A percentile compares a stretch with the other conserved stretches of the same genome.
phyloP scores from a whole-genome alignment of 2,329 filamentous ascomycete genomes.

The Helotiales sp. region DNA sequence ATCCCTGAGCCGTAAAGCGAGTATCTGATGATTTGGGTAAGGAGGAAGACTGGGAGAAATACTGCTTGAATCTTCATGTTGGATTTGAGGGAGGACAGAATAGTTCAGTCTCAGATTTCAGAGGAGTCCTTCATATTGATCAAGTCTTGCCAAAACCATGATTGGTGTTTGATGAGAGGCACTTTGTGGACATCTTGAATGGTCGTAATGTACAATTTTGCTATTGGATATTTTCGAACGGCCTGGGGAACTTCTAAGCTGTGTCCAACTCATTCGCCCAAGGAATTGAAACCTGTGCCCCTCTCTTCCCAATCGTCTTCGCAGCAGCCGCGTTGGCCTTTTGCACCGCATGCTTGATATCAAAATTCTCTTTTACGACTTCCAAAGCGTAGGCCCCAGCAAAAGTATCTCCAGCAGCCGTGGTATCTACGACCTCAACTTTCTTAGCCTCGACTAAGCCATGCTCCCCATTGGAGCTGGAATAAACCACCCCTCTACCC shows the following conservation, averaged over 20 bases:
- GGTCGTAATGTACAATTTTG: slow-evolving; percentile 12
- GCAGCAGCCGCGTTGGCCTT: neutral
- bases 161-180: too few relatives aligned
- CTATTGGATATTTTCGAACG: slow-evolving; percentile 11
- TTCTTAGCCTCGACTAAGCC: slow-evolving; percentile 6
- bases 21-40: neutral
- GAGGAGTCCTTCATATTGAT: too few relatives aligned
- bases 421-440: slow-evolving; percentile 20
- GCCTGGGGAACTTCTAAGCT: neutral
- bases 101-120: too few relatives aligned
- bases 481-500: slow-evolving; percentile 15
- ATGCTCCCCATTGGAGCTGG: neutral
- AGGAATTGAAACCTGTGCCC: slow-evolving; percentile 6
- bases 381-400: slow-evolving; percentile 10
- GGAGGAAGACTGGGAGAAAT: too few relatives aligned
- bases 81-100: too few relatives aligned
- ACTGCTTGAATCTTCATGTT: too few relatives aligned
- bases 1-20: neutral
- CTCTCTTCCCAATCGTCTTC: slow-evolving; percentile 3
- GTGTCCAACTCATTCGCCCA: slow-evolving; percentile 4
- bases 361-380: neutral
- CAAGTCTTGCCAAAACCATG: too few relatives aligned
- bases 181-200: slow-evolving; percentile 30
- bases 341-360: neutral
- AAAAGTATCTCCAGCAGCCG: slow-evolving; percentile 20